phyloP scores from a whole-genome alignment of 805 yeast genomes.

The Teunomyces funiuensis region DNA sequence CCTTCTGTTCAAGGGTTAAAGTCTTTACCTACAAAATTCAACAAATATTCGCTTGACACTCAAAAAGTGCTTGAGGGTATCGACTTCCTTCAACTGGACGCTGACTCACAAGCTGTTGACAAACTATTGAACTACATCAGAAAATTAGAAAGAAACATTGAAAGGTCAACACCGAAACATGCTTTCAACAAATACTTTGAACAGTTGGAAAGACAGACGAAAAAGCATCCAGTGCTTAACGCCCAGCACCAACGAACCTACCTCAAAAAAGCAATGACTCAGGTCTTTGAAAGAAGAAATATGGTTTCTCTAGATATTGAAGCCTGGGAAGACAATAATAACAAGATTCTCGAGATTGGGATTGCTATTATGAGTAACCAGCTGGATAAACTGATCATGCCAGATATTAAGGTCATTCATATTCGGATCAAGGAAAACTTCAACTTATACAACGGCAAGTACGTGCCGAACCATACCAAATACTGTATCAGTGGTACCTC shows the following conservation, averaged over 20 bases:
- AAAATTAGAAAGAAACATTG: neutral
- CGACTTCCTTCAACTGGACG: neutral
- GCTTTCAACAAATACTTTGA: neutral
- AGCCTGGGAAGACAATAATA: conserved; percentile 49
- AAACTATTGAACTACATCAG: neutral
- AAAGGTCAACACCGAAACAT: neutral
- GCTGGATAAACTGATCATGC: conserved; percentile 18
- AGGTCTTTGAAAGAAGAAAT: conserved; percentile 16
- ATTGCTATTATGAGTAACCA: conserved; percentile 37
- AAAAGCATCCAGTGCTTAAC: neutral
- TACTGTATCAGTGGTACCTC: conserved; percentile 54
- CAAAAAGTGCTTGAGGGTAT: neutral
- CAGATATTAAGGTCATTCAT: conserved; percentile 40
- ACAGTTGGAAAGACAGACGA: neutral
- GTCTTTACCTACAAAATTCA: neutral
- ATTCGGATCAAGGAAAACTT: conserved; percentile 46
- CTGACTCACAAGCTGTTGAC: neutral
- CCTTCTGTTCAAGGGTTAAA: neutral
- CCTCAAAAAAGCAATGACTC: neutral
- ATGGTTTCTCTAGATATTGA: conserved; percentile 57
- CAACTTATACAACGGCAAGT: conserved; percentile 48
- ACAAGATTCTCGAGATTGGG: conserved; percentile 55
- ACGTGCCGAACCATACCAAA: conserved; percentile 53
- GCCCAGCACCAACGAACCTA: neutral
- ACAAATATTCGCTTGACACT: neutral